These are phyloP conservation scores for Penicillium diatomitis DNA, from an alignment of 495 filamentous ascomycete genomes.

Conservation along the genomic window DNA sequence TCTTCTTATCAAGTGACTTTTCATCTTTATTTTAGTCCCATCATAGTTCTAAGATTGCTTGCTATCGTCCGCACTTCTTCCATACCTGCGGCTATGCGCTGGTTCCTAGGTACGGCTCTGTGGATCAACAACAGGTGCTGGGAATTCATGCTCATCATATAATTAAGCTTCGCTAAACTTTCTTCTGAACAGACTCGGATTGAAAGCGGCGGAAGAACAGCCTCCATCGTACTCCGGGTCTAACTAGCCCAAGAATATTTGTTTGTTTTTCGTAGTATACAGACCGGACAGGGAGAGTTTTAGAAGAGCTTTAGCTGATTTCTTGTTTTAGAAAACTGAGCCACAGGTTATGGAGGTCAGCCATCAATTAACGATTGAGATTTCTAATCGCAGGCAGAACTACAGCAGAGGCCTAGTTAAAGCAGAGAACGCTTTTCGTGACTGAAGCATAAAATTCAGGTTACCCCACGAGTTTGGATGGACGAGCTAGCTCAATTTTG, in stretches of 20 bases:
- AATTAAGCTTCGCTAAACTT: no score
- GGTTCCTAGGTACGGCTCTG: no score
- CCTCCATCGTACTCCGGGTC: neutral
- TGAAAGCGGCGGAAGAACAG: no score
- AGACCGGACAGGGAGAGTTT: neutral
- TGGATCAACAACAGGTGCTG: no score
- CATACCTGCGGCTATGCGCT: no score
- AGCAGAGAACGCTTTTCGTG: neutral
- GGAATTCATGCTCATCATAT: no score
- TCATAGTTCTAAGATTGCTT: no score
- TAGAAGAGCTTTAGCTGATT: neutral
- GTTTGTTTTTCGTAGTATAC: neutral
- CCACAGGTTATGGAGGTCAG: neutral
- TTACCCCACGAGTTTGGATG: neutral
- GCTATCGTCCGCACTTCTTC: no score
- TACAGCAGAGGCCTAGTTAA: neutral
- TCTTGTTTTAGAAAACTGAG: neutral
- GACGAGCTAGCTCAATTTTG: neutral
- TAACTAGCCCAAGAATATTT: neutral
- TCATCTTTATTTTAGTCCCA: no score
- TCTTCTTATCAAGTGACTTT: no score
- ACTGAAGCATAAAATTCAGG: neutral
- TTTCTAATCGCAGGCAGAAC: neutral
- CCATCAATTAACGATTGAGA: neutral
- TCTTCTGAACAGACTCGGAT: no score